phyloP scores from a whole-genome alignment of 106 monocot species.

The Phalaenopsis aphrodite region DNA sequence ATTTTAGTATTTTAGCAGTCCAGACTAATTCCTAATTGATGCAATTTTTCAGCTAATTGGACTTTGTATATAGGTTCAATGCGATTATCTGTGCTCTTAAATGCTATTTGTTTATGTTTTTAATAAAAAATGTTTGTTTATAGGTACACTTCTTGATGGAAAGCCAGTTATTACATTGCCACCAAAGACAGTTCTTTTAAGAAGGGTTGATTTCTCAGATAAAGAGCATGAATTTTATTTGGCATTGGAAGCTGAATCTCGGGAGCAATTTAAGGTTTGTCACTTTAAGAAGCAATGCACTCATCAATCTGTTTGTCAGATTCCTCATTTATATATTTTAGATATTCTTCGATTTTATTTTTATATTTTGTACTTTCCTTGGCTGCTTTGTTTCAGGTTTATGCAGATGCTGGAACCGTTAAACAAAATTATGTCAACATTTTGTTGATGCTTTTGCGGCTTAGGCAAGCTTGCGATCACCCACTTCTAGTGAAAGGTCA shows the following conservation, averaged over 20 bases:
- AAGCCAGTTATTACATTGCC: conserved; percentile 81
- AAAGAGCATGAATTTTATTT: conserved; percentile 73
- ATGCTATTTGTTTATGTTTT: conserved; percentile 1
- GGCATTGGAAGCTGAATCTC: conserved; percentile 71
- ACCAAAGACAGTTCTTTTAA: conserved; percentile 60
- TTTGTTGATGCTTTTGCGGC: conserved; percentile 86
- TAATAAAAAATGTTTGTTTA: conserved; percentile 2
- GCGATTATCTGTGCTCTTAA: neutral
- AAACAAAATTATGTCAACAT: conserved; percentile 98
- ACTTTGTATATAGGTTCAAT: neutral
- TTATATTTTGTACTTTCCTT: neutral
- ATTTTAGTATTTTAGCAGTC: neutral
- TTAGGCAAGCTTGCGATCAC: conserved; percentile 94
- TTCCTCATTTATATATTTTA: too few relatives aligned
- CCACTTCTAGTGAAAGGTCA: conserved; percentile 64
- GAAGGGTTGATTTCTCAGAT: conserved; percentile 65
- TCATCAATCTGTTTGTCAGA: neutral
- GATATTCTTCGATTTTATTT: neutral
- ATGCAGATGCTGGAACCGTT: conserved; percentile 89
- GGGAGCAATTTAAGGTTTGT: conserved; percentile 68
- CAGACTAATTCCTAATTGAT: neutral
- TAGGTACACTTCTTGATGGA: conserved; percentile 68
- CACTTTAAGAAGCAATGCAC: neutral
- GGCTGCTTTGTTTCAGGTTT: conserved; percentile 37
- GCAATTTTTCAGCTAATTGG: neutral